Base-by-base conservation (phyloP, 805 yeast genomes). In the Zygoascus tannicola region DNA sequence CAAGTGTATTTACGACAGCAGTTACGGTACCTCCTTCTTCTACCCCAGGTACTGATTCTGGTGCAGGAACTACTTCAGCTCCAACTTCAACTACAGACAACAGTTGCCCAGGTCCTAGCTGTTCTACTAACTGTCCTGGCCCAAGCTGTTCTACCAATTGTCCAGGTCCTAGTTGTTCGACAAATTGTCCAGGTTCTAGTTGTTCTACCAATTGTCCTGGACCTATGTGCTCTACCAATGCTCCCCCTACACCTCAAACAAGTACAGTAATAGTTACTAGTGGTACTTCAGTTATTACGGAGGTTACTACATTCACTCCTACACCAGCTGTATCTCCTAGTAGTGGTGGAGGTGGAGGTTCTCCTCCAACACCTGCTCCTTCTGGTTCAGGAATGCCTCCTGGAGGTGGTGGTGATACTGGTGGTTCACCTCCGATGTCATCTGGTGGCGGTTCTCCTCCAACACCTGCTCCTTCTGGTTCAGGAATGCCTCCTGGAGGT, bases 51-150 rank as follows among this genome's bases (percentile, higher is more conserved):
- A 7, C 40, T 4, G 40, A 35, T 18, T 5, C 19, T 5, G n/a
- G 18, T n/a, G 38, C 22, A 35, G 38, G 38, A 16, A 5, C 22
- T 35, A 16, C 39, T 14, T 4, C 39, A 20, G 10, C 26, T 20
- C 15, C 39, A 3, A 4, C 37, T 12, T 18, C 21, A 4, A 16
- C 39, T 4, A 28, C 28, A 21, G 19, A 23, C 32, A 21, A 28
- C 20, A 7, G 32, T 8, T 8, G 43, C 22, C 44, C 44, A 15
- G 38, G 30, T 4, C 32, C 44, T 19, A 32, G 37, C 8, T n/a
- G 38, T 22, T 20, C 36, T 3, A 35, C 41, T 28, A 32, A 40
- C 26, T 5, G 21, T 20, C 44, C 44, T n/a, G 43, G 44, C 3
- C 21, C 35, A 14, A 38, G 40, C 16, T 8, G 38, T 18, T 16